These are phyloP conservation scores for Penicillium griseofulvum DNA, from an alignment of 2,329 filamentous ascomycete genomes.

Conservation along the genomic window DNA sequence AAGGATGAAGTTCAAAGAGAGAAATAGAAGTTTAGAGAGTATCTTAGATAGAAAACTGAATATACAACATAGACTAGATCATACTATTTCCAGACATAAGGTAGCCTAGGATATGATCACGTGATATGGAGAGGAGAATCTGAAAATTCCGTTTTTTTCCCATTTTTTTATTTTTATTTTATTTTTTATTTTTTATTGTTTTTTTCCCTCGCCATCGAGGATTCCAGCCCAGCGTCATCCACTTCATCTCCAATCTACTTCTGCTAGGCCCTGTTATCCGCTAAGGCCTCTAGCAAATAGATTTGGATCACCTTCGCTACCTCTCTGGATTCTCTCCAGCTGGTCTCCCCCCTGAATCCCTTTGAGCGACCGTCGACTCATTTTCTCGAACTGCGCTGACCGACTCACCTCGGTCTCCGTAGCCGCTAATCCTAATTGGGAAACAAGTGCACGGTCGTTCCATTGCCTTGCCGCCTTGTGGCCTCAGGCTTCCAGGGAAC, in stretches of 20 bases:
- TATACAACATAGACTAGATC: too few species aligned
- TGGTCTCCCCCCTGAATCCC: constrained; percentile 20
- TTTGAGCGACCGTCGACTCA: constrained; percentile 17
- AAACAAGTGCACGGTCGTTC: neutral
- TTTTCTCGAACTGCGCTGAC: constrained; percentile 25
- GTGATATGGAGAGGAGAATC: constrained; percentile 22
- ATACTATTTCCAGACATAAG: too few species aligned
- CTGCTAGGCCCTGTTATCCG: constrained; percentile 10
- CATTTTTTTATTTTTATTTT: constrained; percentile 15
- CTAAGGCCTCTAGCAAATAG: constrained; percentile 6
- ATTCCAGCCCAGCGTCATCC: constrained; percentile 25
- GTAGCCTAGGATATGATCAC: constrained; percentile 9
- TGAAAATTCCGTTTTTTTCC: constrained; percentile 13
- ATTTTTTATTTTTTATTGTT: constrained; percentile 22
- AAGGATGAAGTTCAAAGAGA: neutral
- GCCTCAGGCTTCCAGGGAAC: constrained; percentile 19
- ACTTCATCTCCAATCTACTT: constrained; percentile 22
- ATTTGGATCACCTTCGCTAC: constrained; percentile 2
- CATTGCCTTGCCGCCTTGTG: constrained; percentile 12
- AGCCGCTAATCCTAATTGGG: constrained; percentile 24
- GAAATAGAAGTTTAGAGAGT: neutral
- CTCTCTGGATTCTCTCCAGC: constrained; percentile 7
- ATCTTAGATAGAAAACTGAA: too few species aligned
- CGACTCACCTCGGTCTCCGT: constrained; percentile 21
- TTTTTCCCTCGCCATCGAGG: constrained; percentile 22